These are phyloP conservation scores for Candida gorgasii DNA, from an alignment of 805 yeast genomes.

Conservation along the genomic window DNA sequence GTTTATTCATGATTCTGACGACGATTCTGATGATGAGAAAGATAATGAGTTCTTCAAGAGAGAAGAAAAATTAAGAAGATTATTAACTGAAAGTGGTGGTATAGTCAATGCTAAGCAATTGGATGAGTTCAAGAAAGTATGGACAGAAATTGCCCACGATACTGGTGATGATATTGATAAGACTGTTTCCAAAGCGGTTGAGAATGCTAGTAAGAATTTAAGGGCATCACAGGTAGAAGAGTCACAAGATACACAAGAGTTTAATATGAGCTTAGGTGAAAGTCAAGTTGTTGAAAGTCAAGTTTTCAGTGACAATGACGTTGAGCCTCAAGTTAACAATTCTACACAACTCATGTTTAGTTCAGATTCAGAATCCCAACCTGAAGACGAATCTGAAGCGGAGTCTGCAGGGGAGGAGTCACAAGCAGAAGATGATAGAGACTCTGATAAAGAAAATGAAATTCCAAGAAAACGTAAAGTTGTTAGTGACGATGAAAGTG, in stretches of 20 bases:
- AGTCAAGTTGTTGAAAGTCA: not conserved
- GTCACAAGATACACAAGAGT: constrained; percentile 1
- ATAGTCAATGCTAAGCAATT: constrained; percentile 35
- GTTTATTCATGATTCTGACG: constrained; percentile 59
- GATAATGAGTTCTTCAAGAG: constrained; percentile 54
- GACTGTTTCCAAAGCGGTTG: constrained; percentile 15
- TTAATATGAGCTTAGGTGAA: not conserved
- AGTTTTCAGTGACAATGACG: constrained; percentile 1
- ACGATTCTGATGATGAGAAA: constrained; percentile 59
- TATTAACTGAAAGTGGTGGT: constrained; percentile 38
- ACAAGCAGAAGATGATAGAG: not conserved
- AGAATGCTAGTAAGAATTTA: constrained; percentile 12
- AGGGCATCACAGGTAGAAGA: constrained; percentile 13
- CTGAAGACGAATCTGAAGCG: constrained; percentile 4
- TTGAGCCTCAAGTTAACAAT: constrained; percentile 2
- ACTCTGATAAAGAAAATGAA: constrained; percentile 14
- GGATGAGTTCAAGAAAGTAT: constrained; percentile 31
- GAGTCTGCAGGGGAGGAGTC: constrained; percentile 5
- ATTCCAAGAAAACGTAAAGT: constrained; percentile 10
- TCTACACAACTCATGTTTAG: constrained; percentile 12
- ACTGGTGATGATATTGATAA: constrained; percentile 8
- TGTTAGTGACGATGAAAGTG: constrained; percentile 17
- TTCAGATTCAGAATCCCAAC: constrained; percentile 10
- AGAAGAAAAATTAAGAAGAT: constrained; percentile 50
- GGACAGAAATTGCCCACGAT: constrained; percentile 21